These are phyloP conservation scores for Mycena sp. DNA, from an alignment of 1,284 basidiomycete genomes.

Conservation along the genomic window DNA sequence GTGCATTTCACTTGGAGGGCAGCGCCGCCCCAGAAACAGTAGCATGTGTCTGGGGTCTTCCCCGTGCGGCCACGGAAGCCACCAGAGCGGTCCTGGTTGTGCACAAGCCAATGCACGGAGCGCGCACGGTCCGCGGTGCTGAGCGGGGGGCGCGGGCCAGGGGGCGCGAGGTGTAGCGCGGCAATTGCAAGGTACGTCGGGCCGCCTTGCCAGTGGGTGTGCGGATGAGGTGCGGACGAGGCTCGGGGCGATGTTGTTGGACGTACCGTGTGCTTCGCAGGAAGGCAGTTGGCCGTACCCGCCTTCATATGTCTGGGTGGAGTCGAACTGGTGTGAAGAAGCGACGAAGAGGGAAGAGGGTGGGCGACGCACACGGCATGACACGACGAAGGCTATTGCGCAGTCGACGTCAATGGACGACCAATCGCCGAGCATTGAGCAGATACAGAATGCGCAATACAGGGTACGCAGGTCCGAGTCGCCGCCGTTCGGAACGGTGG, in stretches of 20 bases:
- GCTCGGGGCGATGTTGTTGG: neutral
- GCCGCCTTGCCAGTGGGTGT: no score
- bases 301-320: constrained; percentile 86
- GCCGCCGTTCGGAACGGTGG: constrained; percentile 69
- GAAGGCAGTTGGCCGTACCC: constrained; percentile 88
- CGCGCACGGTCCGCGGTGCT: constrained; percentile 53
- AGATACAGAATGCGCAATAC: constrained; percentile 90
- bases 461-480: constrained; percentile 83
- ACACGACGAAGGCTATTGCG: constrained; percentile 70
- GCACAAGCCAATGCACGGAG: constrained; percentile 79
- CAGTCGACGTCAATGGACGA: constrained; percentile 70
- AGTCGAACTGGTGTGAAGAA: neutral
- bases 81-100: constrained; percentile 74
- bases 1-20: constrained; percentile 67
- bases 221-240: neutral
- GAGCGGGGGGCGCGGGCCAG: constrained; percentile 39
- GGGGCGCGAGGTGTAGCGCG: constrained; percentile 67
- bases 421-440: constrained; percentile 84
- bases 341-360: constrained; percentile 17
- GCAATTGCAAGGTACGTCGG: constrained; percentile 95
- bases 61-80: constrained; percentile 90
- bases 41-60: constrained; percentile 90
- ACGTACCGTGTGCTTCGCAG: constrained; percentile 85
- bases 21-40: constrained; percentile 94
- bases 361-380: constrained; percentile 71